Conservation (phyloP, 2,329 filamentous ascomycete species). For the Blastomyces silverae region DNA sequence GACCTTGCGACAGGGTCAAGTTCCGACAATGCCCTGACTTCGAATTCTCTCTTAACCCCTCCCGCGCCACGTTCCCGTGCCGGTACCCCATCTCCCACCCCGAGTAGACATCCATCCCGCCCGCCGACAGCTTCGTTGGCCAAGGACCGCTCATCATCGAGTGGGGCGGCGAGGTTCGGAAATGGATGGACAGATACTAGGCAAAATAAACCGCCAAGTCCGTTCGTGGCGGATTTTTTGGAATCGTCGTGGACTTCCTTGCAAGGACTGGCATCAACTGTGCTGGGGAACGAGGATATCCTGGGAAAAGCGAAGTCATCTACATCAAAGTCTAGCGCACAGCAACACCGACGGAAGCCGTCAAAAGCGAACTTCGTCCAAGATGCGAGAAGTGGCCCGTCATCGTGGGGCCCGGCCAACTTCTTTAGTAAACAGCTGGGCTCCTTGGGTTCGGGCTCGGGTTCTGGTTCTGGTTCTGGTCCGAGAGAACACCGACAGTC, state of each 20-base stretch:
- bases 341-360: slow-evolving; percentile 32
- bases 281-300: slow-evolving; percentile 39
- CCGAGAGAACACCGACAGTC: slow-evolving; percentile 42
- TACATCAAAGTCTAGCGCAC: slow-evolving; percentile 24
- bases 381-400: slow-evolving; percentile 12
- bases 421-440: slow-evolving; percentile 28
- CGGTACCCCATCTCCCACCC: slow-evolving; percentile 37
- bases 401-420: slow-evolving; percentile 39
- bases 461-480: slow-evolving; percentile 22
- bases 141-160: slow-evolving; percentile 6
- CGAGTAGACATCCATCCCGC: slow-evolving; percentile 27
- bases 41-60: slow-evolving; percentile 30
- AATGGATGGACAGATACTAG: slow-evolving; percentile 8
- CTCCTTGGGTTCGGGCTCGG: slow-evolving; percentile 29
- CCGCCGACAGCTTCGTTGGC: slow-evolving; percentile 2
- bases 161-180: neutral
- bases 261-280: slow-evolving; percentile 44
- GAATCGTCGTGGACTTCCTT: slow-evolving; percentile 46
- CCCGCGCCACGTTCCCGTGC: slow-evolving; percentile 33
- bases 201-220: slow-evolving; percentile 11
- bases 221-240: slow-evolving; percentile 32
- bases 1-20: slow-evolving; percentile 25
- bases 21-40: slow-evolving; percentile 21
- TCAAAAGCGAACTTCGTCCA: slow-evolving; percentile 30
- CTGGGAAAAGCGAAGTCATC: slow-evolving; percentile 25